phyloP scores from a whole-genome alignment of 2,329 filamentous ascomycete species.

The Dryadomyces sulphureus region DNA sequence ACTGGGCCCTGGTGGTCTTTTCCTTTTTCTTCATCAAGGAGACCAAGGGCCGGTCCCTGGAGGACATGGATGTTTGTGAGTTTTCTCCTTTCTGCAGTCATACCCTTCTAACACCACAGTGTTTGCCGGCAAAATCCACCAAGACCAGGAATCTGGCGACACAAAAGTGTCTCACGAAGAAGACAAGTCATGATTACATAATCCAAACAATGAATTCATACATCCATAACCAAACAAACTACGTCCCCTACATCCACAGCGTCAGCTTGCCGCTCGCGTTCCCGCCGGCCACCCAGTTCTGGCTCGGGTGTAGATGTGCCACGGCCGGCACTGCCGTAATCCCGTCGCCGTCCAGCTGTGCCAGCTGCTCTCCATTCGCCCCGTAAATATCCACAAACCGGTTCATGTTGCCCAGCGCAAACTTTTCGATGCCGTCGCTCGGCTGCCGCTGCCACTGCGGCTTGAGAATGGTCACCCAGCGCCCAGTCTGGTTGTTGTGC shows the following conservation, averaged over 20 bases:
- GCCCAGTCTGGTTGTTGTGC: conserved; percentile 92
- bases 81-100: too few relatives aligned
- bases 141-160: too few relatives aligned
- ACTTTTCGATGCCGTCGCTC: conserved; percentile 65
- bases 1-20: too few relatives aligned
- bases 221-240: too few relatives aligned
- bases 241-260: conserved; percentile 62
- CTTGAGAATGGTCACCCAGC: conserved; percentile 76
- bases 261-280: conserved; percentile 87
- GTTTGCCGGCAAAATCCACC: too few relatives aligned
- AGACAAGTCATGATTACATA: too few relatives aligned
- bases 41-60: too few relatives aligned
- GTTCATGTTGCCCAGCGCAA: conserved; percentile 95
- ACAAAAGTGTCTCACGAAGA: too few relatives aligned
- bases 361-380: conserved; percentile 69
- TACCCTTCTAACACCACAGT: too few relatives aligned
- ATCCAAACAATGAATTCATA: too few relatives aligned
- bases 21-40: too few relatives aligned
- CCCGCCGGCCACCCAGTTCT: conserved; percentile 85
- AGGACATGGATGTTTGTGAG: too few relatives aligned
- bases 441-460: conserved; percentile 81
- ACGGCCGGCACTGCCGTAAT: conserved; percentile 93
- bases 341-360: conserved; percentile 72
- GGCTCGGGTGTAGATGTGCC: conserved; percentile 72
- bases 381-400: conserved; percentile 88